phyloP scores from a whole-genome alignment of 164 flowering plant species.

The Santalum album region DNA sequence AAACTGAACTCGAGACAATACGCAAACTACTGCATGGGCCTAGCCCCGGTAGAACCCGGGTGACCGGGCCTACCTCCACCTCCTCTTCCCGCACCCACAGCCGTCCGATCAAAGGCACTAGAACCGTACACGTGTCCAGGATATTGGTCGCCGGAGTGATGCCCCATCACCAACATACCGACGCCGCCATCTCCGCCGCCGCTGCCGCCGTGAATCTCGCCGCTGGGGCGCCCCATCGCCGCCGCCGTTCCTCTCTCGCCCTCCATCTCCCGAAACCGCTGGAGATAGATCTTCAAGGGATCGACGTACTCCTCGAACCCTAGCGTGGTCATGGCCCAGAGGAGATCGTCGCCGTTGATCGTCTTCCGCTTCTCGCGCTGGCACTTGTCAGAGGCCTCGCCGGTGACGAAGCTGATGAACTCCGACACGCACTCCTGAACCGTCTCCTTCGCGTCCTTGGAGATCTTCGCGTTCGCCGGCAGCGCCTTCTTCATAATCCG shows the following conservation, averaged over 20 bases:
- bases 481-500: slow-evolving; percentile 35
- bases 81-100: background rate
- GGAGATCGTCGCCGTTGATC: slow-evolving; percentile 40
- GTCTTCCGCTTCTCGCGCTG: slow-evolving; percentile 46
- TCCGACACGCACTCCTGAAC: slow-evolving; percentile 48
- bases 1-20: no score
- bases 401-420: slow-evolving; percentile 47
- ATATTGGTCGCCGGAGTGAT: background rate
- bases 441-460: slow-evolving; percentile 43
- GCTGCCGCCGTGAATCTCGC: slow-evolving; percentile 18
- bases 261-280: slow-evolving; percentile 34
- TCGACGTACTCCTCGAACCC: slow-evolving; percentile 43
- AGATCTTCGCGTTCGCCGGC: slow-evolving; percentile 43
- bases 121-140: slow-evolving; percentile 20
- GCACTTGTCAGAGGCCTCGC: slow-evolving; percentile 47
- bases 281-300: slow-evolving; percentile 33
- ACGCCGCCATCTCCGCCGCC: slow-evolving; percentile 16
- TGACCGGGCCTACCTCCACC: background rate
- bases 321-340: slow-evolving; percentile 43
- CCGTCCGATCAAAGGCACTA: slow-evolving; percentile 17
- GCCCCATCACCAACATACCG: slow-evolving; percentile 5
- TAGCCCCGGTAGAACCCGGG: no score
- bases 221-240: slow-evolving; percentile 4
- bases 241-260: slow-evolving; percentile 28
- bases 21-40: no score